These are phyloP conservation scores for Lachnellula willkommii DNA, from an alignment of 2,329 filamentous ascomycete genomes.

Conservation along the genomic window DNA sequence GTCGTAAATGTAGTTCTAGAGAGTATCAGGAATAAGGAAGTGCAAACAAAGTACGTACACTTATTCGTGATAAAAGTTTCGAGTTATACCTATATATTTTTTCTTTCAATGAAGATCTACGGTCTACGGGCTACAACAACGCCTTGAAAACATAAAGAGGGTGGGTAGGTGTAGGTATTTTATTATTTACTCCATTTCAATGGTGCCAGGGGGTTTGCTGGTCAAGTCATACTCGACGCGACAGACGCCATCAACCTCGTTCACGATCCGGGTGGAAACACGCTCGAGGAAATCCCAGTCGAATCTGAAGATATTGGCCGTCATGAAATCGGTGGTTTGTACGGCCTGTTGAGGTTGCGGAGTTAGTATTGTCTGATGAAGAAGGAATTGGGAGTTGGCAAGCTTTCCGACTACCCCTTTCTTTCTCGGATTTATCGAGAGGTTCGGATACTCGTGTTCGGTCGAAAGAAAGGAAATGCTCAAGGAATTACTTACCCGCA, in stretches of 20 bases:
- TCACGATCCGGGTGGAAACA: constrained; percentile 65
- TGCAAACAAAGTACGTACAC: too few relatives aligned
- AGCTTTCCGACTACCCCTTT: too few relatives aligned
- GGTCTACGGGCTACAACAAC: not conserved
- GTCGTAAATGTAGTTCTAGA: too few relatives aligned
- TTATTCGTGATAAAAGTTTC: too few relatives aligned
- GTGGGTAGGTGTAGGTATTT: not conserved
- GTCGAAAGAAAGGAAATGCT: too few relatives aligned
- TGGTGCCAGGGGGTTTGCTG: constrained; percentile 51
- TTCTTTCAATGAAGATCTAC: not conserved
- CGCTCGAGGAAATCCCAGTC: constrained; percentile 55
- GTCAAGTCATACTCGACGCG: constrained; percentile 63
- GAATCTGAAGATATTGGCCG: constrained; percentile 25
- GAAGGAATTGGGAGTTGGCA: too few relatives aligned
- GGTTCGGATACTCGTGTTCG: too few relatives aligned
- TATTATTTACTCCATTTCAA: constrained; percentile 61
- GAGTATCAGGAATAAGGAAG: too few relatives aligned
- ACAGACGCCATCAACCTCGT: constrained; percentile 59
- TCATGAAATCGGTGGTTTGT: constrained; percentile 45
- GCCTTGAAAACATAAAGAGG: not conserved
- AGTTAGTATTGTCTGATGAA: too few relatives aligned
- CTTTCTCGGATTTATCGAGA: too few relatives aligned
- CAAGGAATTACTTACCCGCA: constrained; percentile 34
- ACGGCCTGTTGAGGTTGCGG: constrained; percentile 39
- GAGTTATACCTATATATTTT: too few relatives aligned